Evolutionary conservation across 257 asterid genomes (phyloP).

Genomic region (Echium plantagineum): DNA sequence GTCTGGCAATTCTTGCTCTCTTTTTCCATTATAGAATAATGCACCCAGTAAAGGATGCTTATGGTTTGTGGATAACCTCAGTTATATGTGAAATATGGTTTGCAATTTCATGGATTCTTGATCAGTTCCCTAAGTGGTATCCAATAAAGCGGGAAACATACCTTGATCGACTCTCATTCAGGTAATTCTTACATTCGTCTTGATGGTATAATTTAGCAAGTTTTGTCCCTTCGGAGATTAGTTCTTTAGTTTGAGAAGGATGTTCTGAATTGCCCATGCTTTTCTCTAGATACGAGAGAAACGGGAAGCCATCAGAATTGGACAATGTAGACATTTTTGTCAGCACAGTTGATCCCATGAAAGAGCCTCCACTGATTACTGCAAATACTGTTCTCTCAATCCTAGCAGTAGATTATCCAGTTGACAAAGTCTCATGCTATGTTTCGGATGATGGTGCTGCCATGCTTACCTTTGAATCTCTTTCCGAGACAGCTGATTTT

Average conservation of each 20-base stretch:
- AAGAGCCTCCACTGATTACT: slow-evolving; percentile 72
- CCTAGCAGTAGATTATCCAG: slow-evolving; percentile 80
- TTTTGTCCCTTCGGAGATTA: neutral
- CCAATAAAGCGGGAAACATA: slow-evolving; percentile 82
- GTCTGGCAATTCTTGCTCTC: slow-evolving; percentile 66
- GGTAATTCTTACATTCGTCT: slow-evolving; percentile 25
- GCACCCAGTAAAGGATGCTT: slow-evolving; percentile 74
- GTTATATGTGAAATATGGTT: slow-evolving; percentile 96
- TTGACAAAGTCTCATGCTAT: slow-evolving; percentile 64
- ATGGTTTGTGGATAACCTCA: slow-evolving; percentile 79
- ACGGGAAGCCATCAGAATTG: slow-evolving; percentile 65
- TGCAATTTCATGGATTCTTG: slow-evolving; percentile 84
- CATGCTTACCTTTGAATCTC: slow-evolving; percentile 82
- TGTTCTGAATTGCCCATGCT: neutral
- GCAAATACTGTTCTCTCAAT: slow-evolving; percentile 86
- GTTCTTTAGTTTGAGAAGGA: neutral
- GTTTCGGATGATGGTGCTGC: slow-evolving; percentile 93
- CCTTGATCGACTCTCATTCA: slow-evolving; percentile 79
- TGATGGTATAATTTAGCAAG: neutral
- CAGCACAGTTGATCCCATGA: slow-evolving; percentile 84
- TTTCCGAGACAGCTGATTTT: slow-evolving; percentile 69
- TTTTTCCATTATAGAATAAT: slow-evolving; percentile 80
- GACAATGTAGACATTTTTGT: slow-evolving; percentile 64
- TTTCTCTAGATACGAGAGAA: slow-evolving; percentile 61
- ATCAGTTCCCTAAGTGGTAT: slow-evolving; percentile 91